phyloP scores from a whole-genome alignment of 495 filamentous ascomycete genomes.

The Aspergillus campestris region DNA sequence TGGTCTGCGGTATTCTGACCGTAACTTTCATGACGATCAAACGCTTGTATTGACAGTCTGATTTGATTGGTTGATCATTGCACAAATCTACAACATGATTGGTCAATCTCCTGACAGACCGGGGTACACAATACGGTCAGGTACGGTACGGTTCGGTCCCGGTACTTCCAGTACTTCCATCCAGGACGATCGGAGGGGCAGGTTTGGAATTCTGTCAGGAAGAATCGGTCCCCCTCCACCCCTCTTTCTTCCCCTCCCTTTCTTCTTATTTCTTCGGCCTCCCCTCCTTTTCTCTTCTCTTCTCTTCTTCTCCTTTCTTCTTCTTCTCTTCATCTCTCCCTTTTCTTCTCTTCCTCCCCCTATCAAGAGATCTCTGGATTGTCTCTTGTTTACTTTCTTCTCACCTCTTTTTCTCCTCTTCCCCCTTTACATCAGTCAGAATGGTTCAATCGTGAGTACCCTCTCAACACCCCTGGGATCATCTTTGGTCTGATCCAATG shows the following conservation, averaged over 20 bases:
- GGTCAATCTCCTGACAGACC: too few species aligned
- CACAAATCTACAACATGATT: too few species aligned
- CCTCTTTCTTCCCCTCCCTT: constrained; percentile 16
- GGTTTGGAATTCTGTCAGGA: background rate
- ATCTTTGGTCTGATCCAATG: background rate
- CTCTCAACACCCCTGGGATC: too few species aligned
- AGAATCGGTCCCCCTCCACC: constrained; percentile 2
- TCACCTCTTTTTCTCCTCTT: constrained; percentile 9
- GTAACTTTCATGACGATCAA: too few species aligned
- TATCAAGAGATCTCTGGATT: constrained; percentile 12
- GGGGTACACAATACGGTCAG: too few species aligned
- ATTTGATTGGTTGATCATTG: too few species aligned
- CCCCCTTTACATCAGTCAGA: constrained; percentile 35
- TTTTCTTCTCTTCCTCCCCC: constrained; percentile 1
- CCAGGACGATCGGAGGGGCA: too few species aligned
- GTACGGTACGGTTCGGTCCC: too few species aligned
- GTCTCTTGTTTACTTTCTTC: constrained; percentile 8
- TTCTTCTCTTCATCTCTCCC: constrained; percentile 4
- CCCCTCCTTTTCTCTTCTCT: constrained; percentile 7
- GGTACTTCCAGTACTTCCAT: too few species aligned
- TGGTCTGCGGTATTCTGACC: too few species aligned
- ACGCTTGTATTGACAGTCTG: too few species aligned
- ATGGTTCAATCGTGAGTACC: constrained; percentile 82
- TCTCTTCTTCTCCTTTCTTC: constrained; percentile 2
- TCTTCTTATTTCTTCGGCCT: constrained; percentile 10